Percentiles rank a stretch among this genome's conserved stretches.
Conservation (phyloP, 768 basidiomycete species). For the Suillus subluteus region DNA sequence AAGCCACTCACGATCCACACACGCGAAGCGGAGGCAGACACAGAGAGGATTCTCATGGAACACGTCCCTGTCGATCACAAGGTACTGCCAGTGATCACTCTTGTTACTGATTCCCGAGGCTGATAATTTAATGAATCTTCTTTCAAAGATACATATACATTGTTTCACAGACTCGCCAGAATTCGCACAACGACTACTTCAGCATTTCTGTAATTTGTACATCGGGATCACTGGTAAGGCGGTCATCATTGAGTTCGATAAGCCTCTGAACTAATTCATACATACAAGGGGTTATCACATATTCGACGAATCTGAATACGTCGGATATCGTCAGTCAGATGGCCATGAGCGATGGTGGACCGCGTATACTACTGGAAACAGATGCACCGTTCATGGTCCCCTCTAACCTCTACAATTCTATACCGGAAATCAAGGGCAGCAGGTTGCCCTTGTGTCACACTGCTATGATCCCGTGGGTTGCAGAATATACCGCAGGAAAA, state of each 20-base stretch:
- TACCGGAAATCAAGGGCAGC: slow-evolving; percentile 51
- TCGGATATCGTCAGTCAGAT: slow-evolving; percentile 64
- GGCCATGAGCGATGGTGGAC: slow-evolving; percentile 31
- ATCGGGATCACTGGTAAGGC: slow-evolving; percentile 76
- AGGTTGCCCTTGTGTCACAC: slow-evolving; percentile 74
- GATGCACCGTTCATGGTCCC: slow-evolving; percentile 92
- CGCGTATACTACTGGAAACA: slow-evolving; percentile 67
- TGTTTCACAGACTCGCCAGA: slow-evolving; percentile 86
- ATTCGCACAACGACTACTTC: slow-evolving; percentile 70
- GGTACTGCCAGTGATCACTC: slow-evolving; percentile 35
- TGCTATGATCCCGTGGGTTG: slow-evolving; percentile 87
- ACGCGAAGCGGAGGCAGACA: slow-evolving; percentile 83
- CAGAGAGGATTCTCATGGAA: slow-evolving; percentile 75
- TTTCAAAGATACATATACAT: slow-evolving; percentile 75
- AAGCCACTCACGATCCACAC: slow-evolving; percentile 90
- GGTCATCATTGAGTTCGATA: background rate
- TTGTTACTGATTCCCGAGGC: background rate
- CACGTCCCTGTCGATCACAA: slow-evolving; percentile 73
- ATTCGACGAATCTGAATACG: slow-evolving; percentile 74
- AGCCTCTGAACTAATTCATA: background rate
- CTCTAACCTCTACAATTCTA: slow-evolving; percentile 63
- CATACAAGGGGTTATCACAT: slow-evolving; percentile 73
- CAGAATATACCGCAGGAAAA: slow-evolving; percentile 66
- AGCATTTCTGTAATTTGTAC: slow-evolving; percentile 79
- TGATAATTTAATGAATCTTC: background rate